Base-by-base conservation (phyloP, 2,329 filamentous ascomycete species). In the Fusarium agapanthi region DNA sequence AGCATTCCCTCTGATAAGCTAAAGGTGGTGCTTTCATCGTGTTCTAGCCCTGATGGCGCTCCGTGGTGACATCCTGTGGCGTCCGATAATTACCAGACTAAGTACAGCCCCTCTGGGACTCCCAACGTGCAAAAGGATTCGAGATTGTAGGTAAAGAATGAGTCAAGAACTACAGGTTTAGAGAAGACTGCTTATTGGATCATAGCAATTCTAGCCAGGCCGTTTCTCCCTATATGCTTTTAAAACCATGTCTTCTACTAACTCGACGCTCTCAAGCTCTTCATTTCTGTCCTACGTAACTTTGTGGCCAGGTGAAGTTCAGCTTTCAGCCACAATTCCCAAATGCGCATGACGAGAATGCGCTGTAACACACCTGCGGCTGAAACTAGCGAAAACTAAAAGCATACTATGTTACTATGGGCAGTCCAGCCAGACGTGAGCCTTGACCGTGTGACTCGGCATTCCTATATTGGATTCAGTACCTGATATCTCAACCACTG, bases 141-240 rank as follows among this genome's bases (percentile, higher is more conserved):
- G 48, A 16, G n/a, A 51, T 32, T 7, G 10, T n/a, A 4, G 20
- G 28, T 7, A 13, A 32, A 18, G 11, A 14, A n/a, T 9, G 28
- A 18, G 11, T 34, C 6, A 48, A 32, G 15, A 32, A 5, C 45
- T 32, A 7, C 5, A 2, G 9, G 15, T 32, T n/a, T 13, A 2
- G 22, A 8, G 3, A 32, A 13, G 22, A 2, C 11, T 18, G 12
- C 3, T 26, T 51, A 1, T 22, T 26, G 5, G 5, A 53, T 28
- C 2, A 12, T 22, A 22, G 14, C 0, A 28, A 16, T 3, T 26
- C 10, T 37, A 16, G 0, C 1, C 18, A 15, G 18, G 10, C 3
- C 3, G 14, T 22, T 37, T 9, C 7, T 22, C 5, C 13, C 2
- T 16, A 9, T 16, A 2, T 5, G 14, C 10, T 37, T 16, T 1